Base-by-base conservation (phyloP, 768 basidiomycete genomes). In the Trametes elegans region DNA sequence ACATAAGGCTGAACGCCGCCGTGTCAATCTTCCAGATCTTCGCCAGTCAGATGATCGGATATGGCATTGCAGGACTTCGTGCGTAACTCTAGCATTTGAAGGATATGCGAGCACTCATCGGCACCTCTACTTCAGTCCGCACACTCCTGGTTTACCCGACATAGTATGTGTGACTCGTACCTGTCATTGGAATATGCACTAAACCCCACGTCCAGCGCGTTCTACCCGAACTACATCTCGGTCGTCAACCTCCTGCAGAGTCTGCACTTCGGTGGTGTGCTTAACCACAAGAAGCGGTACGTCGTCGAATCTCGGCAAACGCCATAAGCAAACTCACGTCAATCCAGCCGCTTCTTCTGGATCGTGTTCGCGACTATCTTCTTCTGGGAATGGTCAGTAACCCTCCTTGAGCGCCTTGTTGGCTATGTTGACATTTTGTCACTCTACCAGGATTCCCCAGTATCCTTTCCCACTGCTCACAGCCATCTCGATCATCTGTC, bases 1-100 rank as follows among this genome's bases (percentile, higher is more conserved):
- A 78, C 58, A 64, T 79, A 14, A 71, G 64, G 21, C 68, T 81
- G 11, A 79, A 79, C 56, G 70, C 75, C 16, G 79, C 74, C 2
- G 74, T 79, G 2, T 79, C 80, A 0, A 76, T 81, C 28, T 79
- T 82, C 65, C 80, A 80, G 54, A 81, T 79, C 16, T 82, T 81
- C 57, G 73, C 80, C 0, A 79, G 77, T 26, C 75, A 76, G 59
- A 68, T 71, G 66, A 65, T 73, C 21, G 69, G 67, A 1, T 69
- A 67, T 40, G 71, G 71, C 9, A 60, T 66, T 40, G 69, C 69
- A 2, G 68, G 68, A 5, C 35, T 69, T 7, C 57, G 66, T 69
- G 32, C 55, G 66, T 65, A 8, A 11, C 35, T n/a, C 14, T 19
- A 7, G 1, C 11, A 18, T 21, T 3, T 23, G 24, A 34, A n/a